Evolutionary conservation across 768 basidiomycete genomes (phyloP), one percentile per base, ranked within the genome.

Genomic region (Lentinula sp.): DNA sequence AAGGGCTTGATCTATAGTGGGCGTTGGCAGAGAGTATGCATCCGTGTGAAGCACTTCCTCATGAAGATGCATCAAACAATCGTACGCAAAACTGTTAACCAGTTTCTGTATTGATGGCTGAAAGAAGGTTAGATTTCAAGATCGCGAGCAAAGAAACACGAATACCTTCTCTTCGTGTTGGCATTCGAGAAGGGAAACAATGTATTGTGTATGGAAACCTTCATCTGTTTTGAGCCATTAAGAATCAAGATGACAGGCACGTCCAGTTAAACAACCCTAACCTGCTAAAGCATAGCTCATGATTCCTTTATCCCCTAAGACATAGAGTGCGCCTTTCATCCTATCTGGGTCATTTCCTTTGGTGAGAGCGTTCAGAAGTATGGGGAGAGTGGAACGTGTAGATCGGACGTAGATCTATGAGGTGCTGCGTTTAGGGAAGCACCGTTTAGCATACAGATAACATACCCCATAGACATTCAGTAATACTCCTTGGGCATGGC

Each of bases 311-410:
- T 87, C 86, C 75, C 85, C 85, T 9, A 92, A 72, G 18, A 91
- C 78, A 69, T 94, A 95, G 43, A 96, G 76, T 16, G 93, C 93
- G 7, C 96, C 96, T 75, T 98, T 98, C 86, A 97, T 95, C 28
- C 89, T 81, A 72, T 98, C 95, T 9, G 93, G 89, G 68, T 95
- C 93, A 61, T 83, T 86, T 5, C 90, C 93, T 67, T 85, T 88
- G 59, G 73, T 73, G 53, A 92, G 73, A 4, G 87, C 84, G 61
- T 80, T 76, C 66, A 87, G 85, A 50, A 89, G 71, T 21, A 74
- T 71, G 5, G 88, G 86, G 32, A 90, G 76, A 48, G 82, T 77
- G 63, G 83, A 82, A 67, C 84, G 80, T 32, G 87, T 90, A 5
- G 89, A 89, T 60, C 88, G 83, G 42, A 89, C 76, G 61, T 83